Evolutionary conservation across 805 yeast species (phyloP).

Genomic region (Hanseniaspora valbyensis): DNA sequence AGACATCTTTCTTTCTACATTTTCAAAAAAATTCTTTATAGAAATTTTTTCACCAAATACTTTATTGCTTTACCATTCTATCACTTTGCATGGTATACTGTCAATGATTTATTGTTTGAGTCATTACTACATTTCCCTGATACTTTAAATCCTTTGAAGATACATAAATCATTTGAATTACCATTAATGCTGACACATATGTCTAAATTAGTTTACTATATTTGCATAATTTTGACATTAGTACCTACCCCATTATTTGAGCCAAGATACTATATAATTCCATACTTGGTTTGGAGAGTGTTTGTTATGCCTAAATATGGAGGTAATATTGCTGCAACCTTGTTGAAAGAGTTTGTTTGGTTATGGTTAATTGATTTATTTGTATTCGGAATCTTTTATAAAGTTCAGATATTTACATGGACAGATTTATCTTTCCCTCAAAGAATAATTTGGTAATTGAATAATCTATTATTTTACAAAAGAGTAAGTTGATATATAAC

Average conservation of each 20-base stretch:
- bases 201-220: constrained; percentile 41
- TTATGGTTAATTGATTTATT: constrained; percentile 42
- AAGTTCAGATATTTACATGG: constrained; percentile 55
- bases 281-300: constrained; percentile 65
- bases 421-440: constrained; percentile 47
- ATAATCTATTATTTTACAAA: too few relatives aligned
- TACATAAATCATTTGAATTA: constrained; percentile 28
- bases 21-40: constrained; percentile 50
- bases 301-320: constrained; percentile 36
- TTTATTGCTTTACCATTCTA: constrained; percentile 53
- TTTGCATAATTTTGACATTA: constrained; percentile 48
- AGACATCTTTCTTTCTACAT: constrained; percentile 87
- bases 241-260: constrained; percentile 89
- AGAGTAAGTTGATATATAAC: too few relatives aligned
- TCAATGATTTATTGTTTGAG: constrained; percentile 29
- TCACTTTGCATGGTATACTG: constrained; percentile 43
- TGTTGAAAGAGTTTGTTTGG: constrained; percentile 49
- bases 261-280: constrained; percentile 83
- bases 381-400: constrained; percentile 46
- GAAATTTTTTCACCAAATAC: constrained; percentile 36
- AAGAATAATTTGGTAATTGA: constrained; percentile 72
- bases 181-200: constrained; percentile 36
- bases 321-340: constrained; percentile 22
- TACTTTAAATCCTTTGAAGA: constrained; percentile 30
- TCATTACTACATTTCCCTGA: constrained; percentile 29